phyloP scores from a whole-genome alignment of 768 basidiomycete genomes.

The Tulasnella sp. region DNA sequence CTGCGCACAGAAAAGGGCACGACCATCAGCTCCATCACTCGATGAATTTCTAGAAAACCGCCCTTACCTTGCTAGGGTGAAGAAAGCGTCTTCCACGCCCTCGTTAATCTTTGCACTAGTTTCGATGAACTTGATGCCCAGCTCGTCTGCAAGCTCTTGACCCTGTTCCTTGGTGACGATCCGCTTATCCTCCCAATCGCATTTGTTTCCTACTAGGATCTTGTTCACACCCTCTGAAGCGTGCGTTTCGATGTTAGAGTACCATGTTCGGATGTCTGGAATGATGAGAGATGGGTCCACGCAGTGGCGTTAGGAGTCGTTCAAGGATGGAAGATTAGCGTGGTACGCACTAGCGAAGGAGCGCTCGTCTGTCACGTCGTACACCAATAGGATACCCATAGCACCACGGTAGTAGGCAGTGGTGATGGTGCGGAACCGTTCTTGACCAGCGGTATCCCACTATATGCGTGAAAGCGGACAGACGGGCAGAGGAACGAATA shows the following conservation, averaged over 20 bases:
- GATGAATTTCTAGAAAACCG: background rate
- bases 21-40: background rate
- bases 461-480: constrained; percentile 44
- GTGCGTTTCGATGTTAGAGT: constrained; percentile 96
- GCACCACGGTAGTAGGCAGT: constrained; percentile 99
- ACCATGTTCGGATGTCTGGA: constrained; percentile 97
- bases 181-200: constrained; percentile 96
- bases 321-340: background rate
- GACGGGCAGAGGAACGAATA: background rate
- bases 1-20: constrained; percentile 48
- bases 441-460: constrained; percentile 99
- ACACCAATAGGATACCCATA: constrained; percentile 98
- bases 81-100: constrained; percentile 98
- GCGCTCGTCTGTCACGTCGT: constrained; percentile 93
- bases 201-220: constrained; percentile 98
- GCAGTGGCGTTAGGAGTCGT: background rate
- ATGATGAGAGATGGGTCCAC: background rate
- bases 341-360: constrained; percentile 89
- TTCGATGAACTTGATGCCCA: constrained; percentile 97
- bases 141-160: constrained; percentile 85
- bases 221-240: constrained; percentile 99
- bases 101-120: constrained; percentile 97
- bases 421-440: constrained; percentile 97
- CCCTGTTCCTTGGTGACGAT: constrained; percentile 92
- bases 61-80: constrained; percentile 90